phyloP scores from a whole-genome alignment of 2,329 filamentous ascomycete genomes.

The Nigrospora sphaerica region DNA sequence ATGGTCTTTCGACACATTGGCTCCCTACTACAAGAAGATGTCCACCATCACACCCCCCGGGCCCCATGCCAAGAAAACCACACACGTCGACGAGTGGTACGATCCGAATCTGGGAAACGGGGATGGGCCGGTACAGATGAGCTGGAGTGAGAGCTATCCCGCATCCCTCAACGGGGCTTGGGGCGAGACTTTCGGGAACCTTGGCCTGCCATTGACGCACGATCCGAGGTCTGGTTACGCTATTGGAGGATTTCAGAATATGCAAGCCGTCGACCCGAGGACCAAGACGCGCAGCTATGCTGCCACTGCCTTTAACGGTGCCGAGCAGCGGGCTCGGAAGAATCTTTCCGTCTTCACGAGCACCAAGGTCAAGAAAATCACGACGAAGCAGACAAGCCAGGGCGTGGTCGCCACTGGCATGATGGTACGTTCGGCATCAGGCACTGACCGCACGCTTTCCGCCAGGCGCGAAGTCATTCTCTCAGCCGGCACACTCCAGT shows the following conservation, averaged over 20 bases:
- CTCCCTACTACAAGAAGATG: too few relatives aligned
- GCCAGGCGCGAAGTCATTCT: conserved; percentile 30
- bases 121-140: conserved; percentile 28
- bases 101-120: conserved; percentile 23
- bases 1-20: too few relatives aligned
- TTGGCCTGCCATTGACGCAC: conserved; percentile 22
- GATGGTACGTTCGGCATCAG: conserved; percentile 12
- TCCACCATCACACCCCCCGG: not conserved
- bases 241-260: conserved; percentile 24
- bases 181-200: conserved; percentile 25
- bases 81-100: not conserved
- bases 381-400: conserved; percentile 14
- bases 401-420: conserved; percentile 25
- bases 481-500: conserved; percentile 30
- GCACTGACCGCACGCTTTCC: conserved; percentile 5
- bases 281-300: conserved; percentile 24
- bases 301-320: conserved; percentile 24
- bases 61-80: not conserved
- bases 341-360: conserved; percentile 27
- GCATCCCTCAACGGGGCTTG: conserved; percentile 24
- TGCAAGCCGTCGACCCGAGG: conserved; percentile 21
- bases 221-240: conserved; percentile 23
- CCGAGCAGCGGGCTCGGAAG: conserved; percentile 20
- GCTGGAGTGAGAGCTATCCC: conserved; percentile 25
- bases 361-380: conserved; percentile 24